phyloP scores from a whole-genome alignment of 441 rosid species.

The California macrophylla region DNA sequence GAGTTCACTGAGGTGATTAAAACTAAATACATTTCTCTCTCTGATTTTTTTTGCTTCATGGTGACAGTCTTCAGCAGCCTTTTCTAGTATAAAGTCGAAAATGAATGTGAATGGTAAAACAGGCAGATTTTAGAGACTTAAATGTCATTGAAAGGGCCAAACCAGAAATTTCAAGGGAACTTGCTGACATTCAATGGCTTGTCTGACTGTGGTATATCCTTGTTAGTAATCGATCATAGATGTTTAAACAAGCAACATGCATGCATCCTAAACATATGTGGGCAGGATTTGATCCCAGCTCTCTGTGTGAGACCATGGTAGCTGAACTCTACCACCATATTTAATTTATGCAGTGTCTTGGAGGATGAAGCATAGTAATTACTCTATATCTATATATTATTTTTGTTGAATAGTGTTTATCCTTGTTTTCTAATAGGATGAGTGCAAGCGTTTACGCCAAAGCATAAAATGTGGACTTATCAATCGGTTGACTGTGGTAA shows the following conservation, averaged over 20 bases:
- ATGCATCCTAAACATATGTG: neutral
- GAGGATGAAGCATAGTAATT: neutral
- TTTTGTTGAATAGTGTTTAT: slow-evolving; percentile 6
- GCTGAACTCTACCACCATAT: neutral
- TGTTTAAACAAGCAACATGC: neutral
- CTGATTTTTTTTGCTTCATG: neutral
- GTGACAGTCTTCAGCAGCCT: neutral
- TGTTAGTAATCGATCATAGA: neutral
- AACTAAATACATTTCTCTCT: neutral
- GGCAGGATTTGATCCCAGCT: neutral
- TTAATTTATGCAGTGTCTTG: neutral
- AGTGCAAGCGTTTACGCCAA: slow-evolving; percentile 90
- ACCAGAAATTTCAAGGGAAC: neutral
- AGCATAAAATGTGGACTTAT: slow-evolving; percentile 92
- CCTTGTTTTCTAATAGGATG: slow-evolving; percentile 52
- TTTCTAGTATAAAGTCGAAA: neutral
- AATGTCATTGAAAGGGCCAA: neutral
- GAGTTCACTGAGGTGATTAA: slow-evolving; percentile 77
- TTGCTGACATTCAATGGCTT: neutral
- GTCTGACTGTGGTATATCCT: neutral
- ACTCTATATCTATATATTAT: neutral
- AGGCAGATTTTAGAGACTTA: neutral
- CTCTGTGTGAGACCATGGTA: neutral
- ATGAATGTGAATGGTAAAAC: neutral
- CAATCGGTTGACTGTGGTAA: slow-evolving; percentile 79